A percentile compares a stretch with the other conserved stretches of the same genome.
phyloP scores from a whole-genome alignment of 164 flowering plant genomes.

The Cinnamomum micranthum region DNA sequence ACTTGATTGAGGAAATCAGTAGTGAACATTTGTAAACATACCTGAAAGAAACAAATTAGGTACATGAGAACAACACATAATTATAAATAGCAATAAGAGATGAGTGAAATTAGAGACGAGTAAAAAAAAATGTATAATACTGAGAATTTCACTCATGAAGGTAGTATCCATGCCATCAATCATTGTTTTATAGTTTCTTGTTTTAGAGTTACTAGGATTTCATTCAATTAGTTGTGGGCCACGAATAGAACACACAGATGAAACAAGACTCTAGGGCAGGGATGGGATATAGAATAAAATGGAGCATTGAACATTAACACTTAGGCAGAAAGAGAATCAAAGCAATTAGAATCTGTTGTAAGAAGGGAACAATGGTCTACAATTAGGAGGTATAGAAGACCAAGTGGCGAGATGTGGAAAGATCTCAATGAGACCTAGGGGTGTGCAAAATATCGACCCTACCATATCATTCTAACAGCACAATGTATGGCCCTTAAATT shows the following conservation, averaged over 20 bases:
- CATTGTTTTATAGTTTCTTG: background rate
- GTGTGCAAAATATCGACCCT: no score
- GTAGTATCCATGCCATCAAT: no score
- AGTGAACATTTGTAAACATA: constrained; percentile 96
- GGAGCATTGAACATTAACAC: background rate
- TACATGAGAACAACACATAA: constrained; percentile 4
- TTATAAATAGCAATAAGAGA: background rate
- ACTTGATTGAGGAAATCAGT: constrained; percentile 92
- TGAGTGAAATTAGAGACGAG: background rate
- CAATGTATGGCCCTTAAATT: no score
- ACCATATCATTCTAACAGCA: no score
- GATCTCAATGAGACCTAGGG: no score
- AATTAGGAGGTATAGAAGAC: background rate
- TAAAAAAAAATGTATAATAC: background rate
- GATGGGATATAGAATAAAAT: no score
- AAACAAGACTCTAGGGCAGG: background rate
- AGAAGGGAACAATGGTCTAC: no score
- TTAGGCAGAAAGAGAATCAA: background rate
- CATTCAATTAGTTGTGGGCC: background rate
- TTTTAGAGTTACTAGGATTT: background rate
- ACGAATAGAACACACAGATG: background rate
- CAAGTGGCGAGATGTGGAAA: background rate
- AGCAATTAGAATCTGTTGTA: background rate
- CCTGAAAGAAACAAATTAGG: constrained; percentile 44
- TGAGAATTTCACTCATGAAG: background rate